A percentile compares a stretch with the other conserved stretches of the same genome.
Conservation (phyloP, 1,284 basidiomycete species). For the Papiliotrema flavescens region DNA sequence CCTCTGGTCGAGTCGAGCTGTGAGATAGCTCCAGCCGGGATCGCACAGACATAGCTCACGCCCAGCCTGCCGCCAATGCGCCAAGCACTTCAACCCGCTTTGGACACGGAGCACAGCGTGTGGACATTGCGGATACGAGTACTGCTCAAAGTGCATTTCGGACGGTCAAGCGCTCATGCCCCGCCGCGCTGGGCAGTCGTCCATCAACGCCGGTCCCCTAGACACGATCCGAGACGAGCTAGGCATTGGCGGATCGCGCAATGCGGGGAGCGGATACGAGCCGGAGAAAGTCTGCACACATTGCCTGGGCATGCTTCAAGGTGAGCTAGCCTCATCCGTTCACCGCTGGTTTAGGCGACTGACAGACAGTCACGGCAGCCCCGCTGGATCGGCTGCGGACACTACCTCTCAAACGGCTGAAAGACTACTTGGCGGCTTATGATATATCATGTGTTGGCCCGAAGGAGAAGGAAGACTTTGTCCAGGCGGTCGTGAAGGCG, state of each 20-base stretch:
- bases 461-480: slow-evolving; percentile 46
- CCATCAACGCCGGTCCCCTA: slow-evolving; percentile 7
- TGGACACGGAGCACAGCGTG: slow-evolving; percentile 41
- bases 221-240: slow-evolving; percentile 27
- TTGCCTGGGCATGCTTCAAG: slow-evolving; percentile 45
- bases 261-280: slow-evolving; percentile 35
- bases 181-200: slow-evolving; percentile 17
- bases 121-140: slow-evolving; percentile 47
- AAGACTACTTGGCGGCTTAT: slow-evolving; percentile 46
- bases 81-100: slow-evolving; percentile 43
- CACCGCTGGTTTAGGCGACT: slow-evolving; percentile 6
- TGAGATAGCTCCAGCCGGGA: slow-evolving; percentile 13
- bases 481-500: slow-evolving; percentile 40
- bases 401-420: slow-evolving; percentile 45
- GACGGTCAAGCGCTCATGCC: slow-evolving; percentile 49
- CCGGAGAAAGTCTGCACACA: slow-evolving; percentile 42
- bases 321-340: slow-evolving; percentile 22
- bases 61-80: slow-evolving; percentile 44
- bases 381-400: slow-evolving; percentile 33
- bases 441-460: slow-evolving; percentile 38
- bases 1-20: slow-evolving; percentile 40
- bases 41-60: not conserved
- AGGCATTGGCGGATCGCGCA: slow-evolving; percentile 22
- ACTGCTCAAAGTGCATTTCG: slow-evolving; percentile 42
- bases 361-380: slow-evolving; percentile 40